These are phyloP conservation scores for Penicillium sp. DNA, from an alignment of 2,329 filamentous ascomycete genomes.

Conservation along the genomic window DNA sequence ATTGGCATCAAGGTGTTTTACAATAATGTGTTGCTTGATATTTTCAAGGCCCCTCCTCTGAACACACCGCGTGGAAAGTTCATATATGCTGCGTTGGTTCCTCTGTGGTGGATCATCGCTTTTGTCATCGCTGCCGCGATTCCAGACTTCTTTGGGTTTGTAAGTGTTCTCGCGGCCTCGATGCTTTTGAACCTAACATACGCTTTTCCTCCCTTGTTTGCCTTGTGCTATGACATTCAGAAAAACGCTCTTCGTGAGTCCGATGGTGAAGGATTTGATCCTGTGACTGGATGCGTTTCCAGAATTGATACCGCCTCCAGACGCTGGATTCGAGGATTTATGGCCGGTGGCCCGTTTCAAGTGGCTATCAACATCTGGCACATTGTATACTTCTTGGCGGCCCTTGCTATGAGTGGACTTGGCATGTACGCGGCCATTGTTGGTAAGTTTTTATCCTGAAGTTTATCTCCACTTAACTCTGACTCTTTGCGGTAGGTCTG, in stretches of 20 bases:
- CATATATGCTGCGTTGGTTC: slow-evolving; percentile 42
- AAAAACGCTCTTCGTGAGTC: slow-evolving; percentile 31
- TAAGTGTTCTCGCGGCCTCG: slow-evolving; percentile 48
- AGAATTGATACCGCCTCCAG: slow-evolving; percentile 14
- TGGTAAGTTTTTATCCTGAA: slow-evolving; percentile 16
- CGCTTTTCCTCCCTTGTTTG: slow-evolving; percentile 49
- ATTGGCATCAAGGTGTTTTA: slow-evolving; percentile 51
- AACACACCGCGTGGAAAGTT: slow-evolving; percentile 45
- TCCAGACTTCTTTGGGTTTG: slow-evolving; percentile 47
- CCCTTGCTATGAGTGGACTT: slow-evolving; percentile 31
- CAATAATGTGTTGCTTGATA: slow-evolving; percentile 49
- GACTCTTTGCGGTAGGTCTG: slow-evolving; percentile 17
- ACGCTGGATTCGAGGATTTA: slow-evolving; percentile 30
- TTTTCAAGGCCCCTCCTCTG: slow-evolving; percentile 48
- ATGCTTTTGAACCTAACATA: slow-evolving; percentile 54
- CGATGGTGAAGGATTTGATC: slow-evolving; percentile 31
- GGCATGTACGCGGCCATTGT: slow-evolving; percentile 34
- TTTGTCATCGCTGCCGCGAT: slow-evolving; percentile 51
- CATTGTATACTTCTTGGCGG: slow-evolving; percentile 31
- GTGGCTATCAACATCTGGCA: slow-evolving; percentile 34
- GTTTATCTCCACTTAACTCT: not conserved
- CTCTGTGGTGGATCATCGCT: slow-evolving; percentile 51
- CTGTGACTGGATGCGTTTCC: slow-evolving; percentile 25
- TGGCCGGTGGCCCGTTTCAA: slow-evolving; percentile 25
- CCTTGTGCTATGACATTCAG: slow-evolving; percentile 33